Base-by-base conservation (phyloP, 352 stramenopile species). In the Phytopythium vexans region DNA sequence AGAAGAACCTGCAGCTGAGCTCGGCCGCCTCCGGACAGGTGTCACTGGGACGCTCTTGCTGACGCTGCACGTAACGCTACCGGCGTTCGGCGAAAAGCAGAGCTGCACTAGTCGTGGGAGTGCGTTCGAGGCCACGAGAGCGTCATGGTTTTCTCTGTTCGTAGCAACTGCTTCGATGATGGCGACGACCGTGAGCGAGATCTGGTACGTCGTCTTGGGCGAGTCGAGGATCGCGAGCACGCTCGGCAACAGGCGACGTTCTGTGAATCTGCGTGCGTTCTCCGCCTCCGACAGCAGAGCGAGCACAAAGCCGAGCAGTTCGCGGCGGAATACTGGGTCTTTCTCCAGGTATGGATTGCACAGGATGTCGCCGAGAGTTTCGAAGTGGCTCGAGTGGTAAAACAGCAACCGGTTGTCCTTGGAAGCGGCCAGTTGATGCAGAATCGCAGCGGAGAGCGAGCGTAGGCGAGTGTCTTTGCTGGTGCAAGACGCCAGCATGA, bases 321-420 rank as follows among this genome's bases (percentile, higher is more conserved):
- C 78, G 9, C 69, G 65, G 1, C 82, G 67, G 58, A 89, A 89
- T 8, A 52, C 43, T 0, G 62, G 43, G 56, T 92, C 77, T 14
- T 72, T 81, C 40, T 88, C 77, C 16, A 92, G 70, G 59, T 84
- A 89, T 16, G 77, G 81, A 21, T 89, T 74, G 40, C 77, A 72
- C 0, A 91, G 66, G 37, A 91, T 69, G 1, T 40, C 46, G 2
- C 71, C 71, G 7, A 91, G 61, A 0, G 56, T 72, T 34, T 77
- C 54, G 44, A 88, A 86, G 54, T 86, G 70, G 1, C 62, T 77
- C 8, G 74, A 77, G 48, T 92, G 60, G 36, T 76, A 88, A 16
- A 88, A 88, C 1, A 89, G 56, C 35, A 77, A 66, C 0, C 74
- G 67, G 46, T 88, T 89, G 49, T 88, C 77, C 3, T 63, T 57